phyloP scores from a whole-genome alignment of 2,329 filamentous ascomycete species.

The Verticillium longisporum region DNA sequence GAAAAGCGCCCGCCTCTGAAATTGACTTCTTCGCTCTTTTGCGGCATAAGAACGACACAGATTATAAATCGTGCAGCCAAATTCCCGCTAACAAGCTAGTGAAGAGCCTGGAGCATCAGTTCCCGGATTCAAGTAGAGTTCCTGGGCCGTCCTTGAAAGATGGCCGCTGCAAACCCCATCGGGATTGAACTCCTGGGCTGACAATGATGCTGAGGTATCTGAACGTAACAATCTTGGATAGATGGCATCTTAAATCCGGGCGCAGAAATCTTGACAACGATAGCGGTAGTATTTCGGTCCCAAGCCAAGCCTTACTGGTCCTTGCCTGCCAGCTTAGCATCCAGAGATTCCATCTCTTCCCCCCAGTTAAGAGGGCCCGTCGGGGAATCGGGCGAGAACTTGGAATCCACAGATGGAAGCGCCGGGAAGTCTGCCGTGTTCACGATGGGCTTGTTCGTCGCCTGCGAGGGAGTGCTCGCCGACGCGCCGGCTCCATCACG shows the following conservation, averaged over 20 bases:
- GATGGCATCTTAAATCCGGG: not conserved
- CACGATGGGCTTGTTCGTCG: conserved; percentile 22
- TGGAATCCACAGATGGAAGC: conserved; percentile 18
- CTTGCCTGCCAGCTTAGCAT: conserved; percentile 18
- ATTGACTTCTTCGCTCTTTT: no score
- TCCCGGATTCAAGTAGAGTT: no score
- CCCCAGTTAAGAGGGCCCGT: conserved; percentile 44
- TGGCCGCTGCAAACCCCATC: no score
- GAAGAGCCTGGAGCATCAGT: no score
- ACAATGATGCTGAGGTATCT: no score
- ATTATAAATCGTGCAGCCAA: no score
- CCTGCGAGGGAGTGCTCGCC: conserved; percentile 9
- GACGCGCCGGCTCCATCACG: conserved; percentile 20
- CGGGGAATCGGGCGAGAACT: conserved; percentile 26
- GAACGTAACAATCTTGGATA: no score
- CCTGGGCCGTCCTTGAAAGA: no score
- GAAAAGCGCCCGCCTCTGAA: no score
- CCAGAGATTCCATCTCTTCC: conserved; percentile 49
- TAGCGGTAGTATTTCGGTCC: not conserved
- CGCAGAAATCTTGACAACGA: not conserved
- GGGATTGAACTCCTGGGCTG: no score
- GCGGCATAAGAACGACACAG: no score
- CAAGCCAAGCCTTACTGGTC: not conserved
- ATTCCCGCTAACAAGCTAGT: no score
- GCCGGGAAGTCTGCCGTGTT: conserved; percentile 32